phyloP scores from a whole-genome alignment of 441 rosid species.

The Theobroma grandiflorum region DNA sequence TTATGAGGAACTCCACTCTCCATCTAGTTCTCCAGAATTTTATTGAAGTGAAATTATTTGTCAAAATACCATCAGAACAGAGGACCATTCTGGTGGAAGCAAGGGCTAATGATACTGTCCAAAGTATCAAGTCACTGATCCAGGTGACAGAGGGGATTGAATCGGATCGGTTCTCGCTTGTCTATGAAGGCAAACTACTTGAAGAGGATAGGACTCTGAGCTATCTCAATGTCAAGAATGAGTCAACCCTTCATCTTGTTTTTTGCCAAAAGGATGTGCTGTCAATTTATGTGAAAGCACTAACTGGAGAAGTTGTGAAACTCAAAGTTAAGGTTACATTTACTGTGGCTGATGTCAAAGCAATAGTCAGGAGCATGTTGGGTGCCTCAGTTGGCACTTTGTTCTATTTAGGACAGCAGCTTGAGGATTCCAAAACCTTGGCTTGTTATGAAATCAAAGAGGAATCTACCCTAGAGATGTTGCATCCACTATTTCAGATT shows the following conservation, averaged over 20 bases:
- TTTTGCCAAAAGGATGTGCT: conserved; percentile 29
- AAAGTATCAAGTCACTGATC: conserved; percentile 35
- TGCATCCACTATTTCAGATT: conserved; percentile 28
- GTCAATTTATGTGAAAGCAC: conserved; percentile 35
- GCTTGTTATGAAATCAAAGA: conserved; percentile 41
- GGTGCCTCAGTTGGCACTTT: conserved; percentile 18
- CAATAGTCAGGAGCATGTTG: conserved; percentile 29
- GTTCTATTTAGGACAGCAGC: conserved; percentile 32
- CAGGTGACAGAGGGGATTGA: conserved; percentile 33
- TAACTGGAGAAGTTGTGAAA: conserved; percentile 13
- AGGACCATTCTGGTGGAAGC: conserved; percentile 32
- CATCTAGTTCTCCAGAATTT: conserved; percentile 22
- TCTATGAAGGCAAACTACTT: conserved; percentile 35
- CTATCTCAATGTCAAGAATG: conserved; percentile 27
- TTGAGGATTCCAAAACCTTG: conserved; percentile 41
- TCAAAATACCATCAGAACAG: conserved; percentile 31
- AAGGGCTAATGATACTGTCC: conserved; percentile 27
- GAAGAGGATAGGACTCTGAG: conserved; percentile 38
- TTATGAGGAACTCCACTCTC: conserved; percentile 20
- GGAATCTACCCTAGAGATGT: conserved; percentile 25
- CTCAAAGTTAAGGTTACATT: conserved; percentile 35
- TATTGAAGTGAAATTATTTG: conserved; percentile 8
- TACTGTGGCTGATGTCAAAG: conserved; percentile 37
- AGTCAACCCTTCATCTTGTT: conserved; percentile 35
- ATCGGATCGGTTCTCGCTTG: conserved; percentile 28